A percentile compares a stretch with the other conserved stretches of the same genome.
Evolutionary conservation across 768 basidiomycete species (phyloP).

Genomic region (Scleroderma bovista): DNA sequence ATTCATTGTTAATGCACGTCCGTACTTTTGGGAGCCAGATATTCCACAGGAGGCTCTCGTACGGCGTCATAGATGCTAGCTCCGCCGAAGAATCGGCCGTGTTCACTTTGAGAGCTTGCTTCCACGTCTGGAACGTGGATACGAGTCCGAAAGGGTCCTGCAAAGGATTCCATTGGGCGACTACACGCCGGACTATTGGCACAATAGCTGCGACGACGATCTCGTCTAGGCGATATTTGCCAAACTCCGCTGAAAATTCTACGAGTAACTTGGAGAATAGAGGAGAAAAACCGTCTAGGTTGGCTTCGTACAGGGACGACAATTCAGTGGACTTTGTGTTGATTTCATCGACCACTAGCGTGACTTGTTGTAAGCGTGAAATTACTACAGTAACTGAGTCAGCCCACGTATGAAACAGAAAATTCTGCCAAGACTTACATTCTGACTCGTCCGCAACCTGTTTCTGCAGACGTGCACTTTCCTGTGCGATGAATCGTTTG

Average conservation of each 20-base stretch:
- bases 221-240: slow-evolving; percentile 78
- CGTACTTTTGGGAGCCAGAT: slow-evolving; percentile 95
- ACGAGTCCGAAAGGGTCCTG: slow-evolving; percentile 64
- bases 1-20: slow-evolving; percentile 91
- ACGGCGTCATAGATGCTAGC: slow-evolving; percentile 78
- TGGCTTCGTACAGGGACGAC: slow-evolving; percentile 60
- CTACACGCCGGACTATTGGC: slow-evolving; percentile 68
- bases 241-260: slow-evolving; percentile 70
- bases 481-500: slow-evolving; percentile 63
- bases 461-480: slow-evolving; percentile 65
- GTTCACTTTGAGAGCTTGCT: slow-evolving; percentile 58
- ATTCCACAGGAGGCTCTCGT: slow-evolving; percentile 91
- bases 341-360: slow-evolving; percentile 71
- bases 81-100: slow-evolving; percentile 35
- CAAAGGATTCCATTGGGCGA: slow-evolving; percentile 79
- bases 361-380: slow-evolving; percentile 68
- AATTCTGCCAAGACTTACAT: slow-evolving; percentile 39
- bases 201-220: slow-evolving; percentile 89
- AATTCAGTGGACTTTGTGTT: slow-evolving; percentile 58
- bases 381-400: slow-evolving; percentile 50
- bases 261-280: slow-evolving; percentile 67
- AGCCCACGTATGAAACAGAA: slow-evolving; percentile 2
- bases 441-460: slow-evolving; percentile 73
- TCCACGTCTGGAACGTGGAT: slow-evolving; percentile 65
- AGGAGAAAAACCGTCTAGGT: slow-evolving; percentile 68